Evolutionary conservation across 495 filamentous ascomycete species (phyloP).

Genomic region (Patellaria atrata): DNA sequence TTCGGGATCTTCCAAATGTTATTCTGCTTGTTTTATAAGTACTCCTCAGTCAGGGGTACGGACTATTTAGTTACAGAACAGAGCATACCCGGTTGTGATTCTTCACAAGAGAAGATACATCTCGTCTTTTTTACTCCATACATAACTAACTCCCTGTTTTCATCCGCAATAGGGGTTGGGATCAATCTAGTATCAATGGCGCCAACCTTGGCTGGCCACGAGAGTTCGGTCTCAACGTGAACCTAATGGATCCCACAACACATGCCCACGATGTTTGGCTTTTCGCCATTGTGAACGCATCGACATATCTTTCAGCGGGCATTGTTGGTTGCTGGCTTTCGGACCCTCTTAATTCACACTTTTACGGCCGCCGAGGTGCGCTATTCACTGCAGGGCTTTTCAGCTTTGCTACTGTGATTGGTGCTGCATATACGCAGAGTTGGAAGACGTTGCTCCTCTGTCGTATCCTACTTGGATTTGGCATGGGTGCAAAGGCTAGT

Average conservation of each 20-base stretch:
- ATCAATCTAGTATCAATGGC: conserved; percentile 9
- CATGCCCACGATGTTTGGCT: conserved; percentile 5
- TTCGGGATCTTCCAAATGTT: no score
- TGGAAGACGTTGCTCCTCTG: conserved; percentile 7
- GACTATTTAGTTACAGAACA: no score
- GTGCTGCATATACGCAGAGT: conserved; percentile 5
- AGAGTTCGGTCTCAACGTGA: conserved; percentile 11
- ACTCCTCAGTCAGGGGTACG: no score
- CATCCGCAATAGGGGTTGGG: no score
- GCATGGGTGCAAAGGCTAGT: conserved; percentile 10
- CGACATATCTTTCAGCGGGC: conserved; percentile 3
- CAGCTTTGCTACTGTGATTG: conserved; percentile 5
- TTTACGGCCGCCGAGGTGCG: conserved; percentile 6
- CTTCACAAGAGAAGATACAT: no score
- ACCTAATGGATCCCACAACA: no score
- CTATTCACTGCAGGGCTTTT: conserved; percentile 11
- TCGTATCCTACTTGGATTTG: conserved; percentile 8
- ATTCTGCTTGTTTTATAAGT: no score
- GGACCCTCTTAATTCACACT: conserved; percentile 13
- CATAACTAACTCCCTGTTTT: no score
- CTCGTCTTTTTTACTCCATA: no score
- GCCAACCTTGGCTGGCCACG: conserved; percentile 7
- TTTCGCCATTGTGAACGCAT: conserved; percentile 5
- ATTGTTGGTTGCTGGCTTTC: conserved; percentile 2
- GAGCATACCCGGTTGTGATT: no score